phyloP scores from a whole-genome alignment of 176 grass and related monocot species.

The Typha latifolia region DNA sequence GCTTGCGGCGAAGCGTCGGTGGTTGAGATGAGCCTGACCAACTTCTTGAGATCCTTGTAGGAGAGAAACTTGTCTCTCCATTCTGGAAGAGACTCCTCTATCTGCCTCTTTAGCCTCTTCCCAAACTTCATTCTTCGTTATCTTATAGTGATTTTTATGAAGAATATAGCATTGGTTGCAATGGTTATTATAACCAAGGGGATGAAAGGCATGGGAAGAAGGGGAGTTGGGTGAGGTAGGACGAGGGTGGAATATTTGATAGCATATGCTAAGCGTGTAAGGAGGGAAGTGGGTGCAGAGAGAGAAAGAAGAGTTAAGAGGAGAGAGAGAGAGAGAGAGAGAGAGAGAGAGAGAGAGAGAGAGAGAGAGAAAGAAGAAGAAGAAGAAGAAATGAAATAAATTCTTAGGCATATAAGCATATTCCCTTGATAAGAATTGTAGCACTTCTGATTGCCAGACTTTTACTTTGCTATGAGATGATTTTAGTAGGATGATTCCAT shows the following conservation, averaged over 20 bases:
- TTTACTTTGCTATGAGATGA: constrained; percentile 13
- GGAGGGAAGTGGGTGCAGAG: neutral
- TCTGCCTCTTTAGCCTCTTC: constrained; percentile 79
- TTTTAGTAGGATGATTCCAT: constrained; percentile 20
- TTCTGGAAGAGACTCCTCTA: constrained; percentile 85
- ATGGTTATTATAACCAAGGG: constrained; percentile 15
- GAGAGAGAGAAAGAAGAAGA: neutral
- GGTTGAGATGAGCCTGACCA: constrained; percentile 47
- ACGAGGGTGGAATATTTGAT: constrained; percentile 50
- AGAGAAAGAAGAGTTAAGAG: neutral
- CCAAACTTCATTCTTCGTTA: constrained; percentile 71
- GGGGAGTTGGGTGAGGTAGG: neutral
- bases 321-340: constrained; percentile 9
- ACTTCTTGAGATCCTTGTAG: constrained; percentile 90
- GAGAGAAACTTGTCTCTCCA: constrained; percentile 68
- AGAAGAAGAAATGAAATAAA: neutral
- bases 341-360: constrained; percentile 8
- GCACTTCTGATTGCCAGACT: constrained; percentile 18
- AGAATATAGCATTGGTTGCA: constrained; percentile 5
- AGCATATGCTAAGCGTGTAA: constrained; percentile 70
- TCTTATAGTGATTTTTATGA: constrained; percentile 2
- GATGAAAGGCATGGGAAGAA: neutral
- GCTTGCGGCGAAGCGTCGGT: constrained; percentile 17
- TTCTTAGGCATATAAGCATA: constrained; percentile 19
- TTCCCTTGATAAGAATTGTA: constrained; percentile 20